Evolutionary conservation across 768 basidiomycete genomes (phyloP), one percentile per base, ranked within the genome.

Genomic region (Leccinum ochraceum): DNA sequence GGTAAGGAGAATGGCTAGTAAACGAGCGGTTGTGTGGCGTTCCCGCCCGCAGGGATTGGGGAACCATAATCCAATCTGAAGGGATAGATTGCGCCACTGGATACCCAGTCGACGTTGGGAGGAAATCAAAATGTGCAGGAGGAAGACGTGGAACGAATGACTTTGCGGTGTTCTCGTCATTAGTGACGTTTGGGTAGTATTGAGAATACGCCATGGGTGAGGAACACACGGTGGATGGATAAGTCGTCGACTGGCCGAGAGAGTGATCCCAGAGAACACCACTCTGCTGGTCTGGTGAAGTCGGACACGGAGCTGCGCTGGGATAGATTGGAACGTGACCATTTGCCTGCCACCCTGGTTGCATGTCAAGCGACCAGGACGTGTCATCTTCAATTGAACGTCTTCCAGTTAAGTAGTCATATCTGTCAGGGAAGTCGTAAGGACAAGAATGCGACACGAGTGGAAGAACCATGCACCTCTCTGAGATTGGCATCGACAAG

Each of bases 21-120:
- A 24, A 1, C 7, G 54, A 37, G 17, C 6, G 55, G 22, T 3
- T 5, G 10, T 32, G 22, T 3, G 42, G 13, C 2, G 4, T 20
- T 11, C 26, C 22, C 8, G 17, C 1, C 4, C 1, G 17, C 1
- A 26, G 1, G 0, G 3, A 10, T 17, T 2, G 13, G 34, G 20
- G 16, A 28, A 4, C 28, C 28, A 4, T 3, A 24, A 24, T 24
- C 24, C 24, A 0, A 1, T 24, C 24, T 24, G 24, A 24, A 24
- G 24, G 24, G 24, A 24, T 24, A 24, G 24, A 24, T 24, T 24
- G 24, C 24, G 24, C 3, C 24, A 24, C 24, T 24, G 24, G 24
- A 24, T 24, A 24, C 24, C 24, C 24, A 24, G 24, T 24, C 2
- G 37, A 39, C 3, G 6, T 39, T 39, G 52, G 24, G 9, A 24